Evolutionary conservation across 2,329 filamentous ascomycete species (phyloP), one percentile per base, ranked within the genome.

Genomic region (Paraphoma chrysanthemicola): DNA sequence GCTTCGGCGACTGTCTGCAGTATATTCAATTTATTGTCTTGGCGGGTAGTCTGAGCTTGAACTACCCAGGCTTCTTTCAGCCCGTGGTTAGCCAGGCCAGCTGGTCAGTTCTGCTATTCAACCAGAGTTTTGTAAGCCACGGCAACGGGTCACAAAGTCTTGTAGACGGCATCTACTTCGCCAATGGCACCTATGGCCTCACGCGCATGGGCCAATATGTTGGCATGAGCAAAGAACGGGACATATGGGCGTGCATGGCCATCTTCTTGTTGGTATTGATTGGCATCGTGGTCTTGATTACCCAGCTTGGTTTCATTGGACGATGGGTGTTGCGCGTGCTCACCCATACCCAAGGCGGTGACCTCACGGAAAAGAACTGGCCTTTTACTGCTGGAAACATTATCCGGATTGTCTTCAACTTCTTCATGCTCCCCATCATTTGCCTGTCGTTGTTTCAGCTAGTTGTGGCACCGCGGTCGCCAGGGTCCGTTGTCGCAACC

Each of bases 161-260:
- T 12, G 79, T 88, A 9, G 93, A 98, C 75, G 93, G 94, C 38
- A 85, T 99, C n/a, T 98, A 98, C 76, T 83, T 87, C 51, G 88
- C 89, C 44, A 89, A 92, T 68, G 89, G 87, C 31, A 87, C 83
- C 2, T 93, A 94, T 68, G 95, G 95, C 29, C 80, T 99, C 47
- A 88, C 95, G 59, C 83, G 85, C 46, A 83, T 95, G 67, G 89
- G 90, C 42, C 92, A 97, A 73, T 83, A 95, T 50, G 86, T 95
- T 39, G 95, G 95, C 33, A 90, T 98, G 85, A 82, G 84, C 28
- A 81, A 86, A 23, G 85, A 86, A 11, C 81, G 88, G 57, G 95
- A 99, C 73, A 86, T 97, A 17, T 99, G 95, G 95, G 90, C 92
- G 1, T 92, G 92, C 60, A 95, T 96, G 89, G 92, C 95, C 71